Conservation (phyloP, 2,329 filamentous ascomycete species). For the Dactylonectria estremocensis region DNA sequence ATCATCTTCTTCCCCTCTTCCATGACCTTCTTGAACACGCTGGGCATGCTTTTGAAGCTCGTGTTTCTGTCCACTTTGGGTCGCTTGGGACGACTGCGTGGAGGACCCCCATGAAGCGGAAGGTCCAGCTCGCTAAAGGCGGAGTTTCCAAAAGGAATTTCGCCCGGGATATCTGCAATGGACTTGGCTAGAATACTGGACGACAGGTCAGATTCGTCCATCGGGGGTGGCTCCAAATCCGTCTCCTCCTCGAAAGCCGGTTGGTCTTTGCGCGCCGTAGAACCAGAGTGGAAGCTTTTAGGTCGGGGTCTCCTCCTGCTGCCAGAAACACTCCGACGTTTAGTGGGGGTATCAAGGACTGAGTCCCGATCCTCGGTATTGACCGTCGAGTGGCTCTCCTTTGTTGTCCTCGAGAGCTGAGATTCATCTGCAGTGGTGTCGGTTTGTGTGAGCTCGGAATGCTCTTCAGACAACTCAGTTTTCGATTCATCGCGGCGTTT, state of each 20-base stretch:
- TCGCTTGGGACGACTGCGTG: slow-evolving; percentile 57
- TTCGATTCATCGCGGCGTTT: slow-evolving; percentile 34
- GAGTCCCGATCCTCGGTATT: slow-evolving; percentile 56
- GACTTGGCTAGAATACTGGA: slow-evolving; percentile 64
- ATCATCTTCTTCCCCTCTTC: slow-evolving; percentile 77
- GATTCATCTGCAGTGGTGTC: slow-evolving; percentile 38
- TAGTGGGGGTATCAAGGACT: slow-evolving; percentile 58
- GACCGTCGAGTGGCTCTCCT: slow-evolving; percentile 34
- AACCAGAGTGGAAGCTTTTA: slow-evolving; percentile 41
- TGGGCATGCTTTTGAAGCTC: slow-evolving; percentile 74
- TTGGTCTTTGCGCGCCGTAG: slow-evolving; percentile 46
- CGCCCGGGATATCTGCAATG: slow-evolving; percentile 68
- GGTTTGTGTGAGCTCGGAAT: slow-evolving; percentile 35
- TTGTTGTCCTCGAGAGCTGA: slow-evolving; percentile 40
- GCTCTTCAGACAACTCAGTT: slow-evolving; percentile 35
- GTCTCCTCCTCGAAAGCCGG: slow-evolving; percentile 50
- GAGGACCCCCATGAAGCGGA: slow-evolving; percentile 63
- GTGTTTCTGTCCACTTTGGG: slow-evolving; percentile 67
- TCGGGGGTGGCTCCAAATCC: slow-evolving; percentile 43
- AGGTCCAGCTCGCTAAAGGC: slow-evolving; percentile 77
- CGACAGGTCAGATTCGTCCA: slow-evolving; percentile 52
- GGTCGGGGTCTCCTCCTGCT: slow-evolving; percentile 47
- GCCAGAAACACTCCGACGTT: slow-evolving; percentile 48
- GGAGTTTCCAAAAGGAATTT: slow-evolving; percentile 76
- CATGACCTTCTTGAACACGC: slow-evolving; percentile 76